Percentiles rank a stretch among this genome's conserved stretches.
Conservation (phyloP, 768 basidiomycete species). For the Asterophora lycoperdoides region DNA sequence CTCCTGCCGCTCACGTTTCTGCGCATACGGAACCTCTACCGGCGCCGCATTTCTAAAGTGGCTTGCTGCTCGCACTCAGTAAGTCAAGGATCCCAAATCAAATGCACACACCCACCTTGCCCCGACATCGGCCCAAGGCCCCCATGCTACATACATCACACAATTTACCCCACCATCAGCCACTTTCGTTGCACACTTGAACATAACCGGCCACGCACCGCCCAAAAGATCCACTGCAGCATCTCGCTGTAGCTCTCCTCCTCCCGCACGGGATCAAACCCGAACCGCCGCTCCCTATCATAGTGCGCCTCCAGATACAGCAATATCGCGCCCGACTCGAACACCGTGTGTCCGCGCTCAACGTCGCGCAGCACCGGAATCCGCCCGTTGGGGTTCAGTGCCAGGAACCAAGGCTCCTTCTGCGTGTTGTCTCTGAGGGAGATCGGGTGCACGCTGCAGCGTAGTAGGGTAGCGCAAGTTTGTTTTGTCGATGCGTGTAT, state of each 20-base stretch:
- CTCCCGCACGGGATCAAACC: constrained; percentile 29
- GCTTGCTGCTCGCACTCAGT: constrained; percentile 4
- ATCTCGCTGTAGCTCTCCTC: constrained; percentile 34
- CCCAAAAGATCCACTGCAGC: constrained; percentile 47
- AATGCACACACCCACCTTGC: constrained; percentile 10
- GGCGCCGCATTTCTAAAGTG: constrained; percentile 14
- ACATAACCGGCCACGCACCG: constrained; percentile 7
- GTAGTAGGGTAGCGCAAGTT: too few relatives aligned
- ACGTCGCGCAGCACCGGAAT: constrained; percentile 34
- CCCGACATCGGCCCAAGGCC: constrained; percentile 19
- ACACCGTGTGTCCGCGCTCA: constrained; percentile 30
- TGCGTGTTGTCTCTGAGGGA: constrained; percentile 17
- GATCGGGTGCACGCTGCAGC: constrained; percentile 15
- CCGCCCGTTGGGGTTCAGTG: constrained; percentile 38
- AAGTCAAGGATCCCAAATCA: not conserved
- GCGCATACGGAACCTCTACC: constrained; percentile 16
- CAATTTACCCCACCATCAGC: not conserved
- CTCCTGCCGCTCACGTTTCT: constrained; percentile 6
- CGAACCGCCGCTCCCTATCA: constrained; percentile 38
- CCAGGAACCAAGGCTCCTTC: constrained; percentile 33
- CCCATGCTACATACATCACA: constrained; percentile 10
- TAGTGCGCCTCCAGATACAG: constrained; percentile 41
- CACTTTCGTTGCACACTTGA: not conserved
- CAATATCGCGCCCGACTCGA: constrained; percentile 45
- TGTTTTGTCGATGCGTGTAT: too few relatives aligned